Evolutionary conservation across 352 stramenopile genomes (phyloP).

Genomic region (Phytophthora podocarpi): DNA sequence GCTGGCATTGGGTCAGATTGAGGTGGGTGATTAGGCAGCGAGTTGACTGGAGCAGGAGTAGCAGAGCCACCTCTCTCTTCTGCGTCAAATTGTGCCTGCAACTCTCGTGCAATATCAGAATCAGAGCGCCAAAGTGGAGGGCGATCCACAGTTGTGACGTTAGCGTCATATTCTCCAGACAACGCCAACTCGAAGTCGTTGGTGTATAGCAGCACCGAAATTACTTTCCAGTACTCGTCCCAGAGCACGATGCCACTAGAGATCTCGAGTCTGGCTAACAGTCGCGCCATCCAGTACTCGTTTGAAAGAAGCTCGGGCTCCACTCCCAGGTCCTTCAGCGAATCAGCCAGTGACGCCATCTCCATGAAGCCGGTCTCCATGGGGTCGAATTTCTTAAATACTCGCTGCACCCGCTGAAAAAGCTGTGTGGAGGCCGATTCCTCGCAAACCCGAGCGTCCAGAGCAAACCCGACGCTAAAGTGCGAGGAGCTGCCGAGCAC

Average conservation of each 20-base stretch:
- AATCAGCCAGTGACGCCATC: constrained; percentile 57
- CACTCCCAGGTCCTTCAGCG: constrained; percentile 75
- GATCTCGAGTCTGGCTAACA: constrained; percentile 64
- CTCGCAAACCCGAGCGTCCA: constrained; percentile 58
- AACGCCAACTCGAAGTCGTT: constrained; percentile 70
- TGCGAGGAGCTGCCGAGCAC: constrained; percentile 90
- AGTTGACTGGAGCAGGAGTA: neutral
- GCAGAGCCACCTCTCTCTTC: constrained; percentile 33
- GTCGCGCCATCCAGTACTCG: constrained; percentile 69
- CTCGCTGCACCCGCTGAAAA: constrained; percentile 85
- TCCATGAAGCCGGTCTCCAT: constrained; percentile 91
- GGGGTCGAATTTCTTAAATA: constrained; percentile 89
- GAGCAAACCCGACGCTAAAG: constrained; percentile 90
- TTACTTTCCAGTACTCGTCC: constrained; percentile 92
- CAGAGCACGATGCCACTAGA: constrained; percentile 89
- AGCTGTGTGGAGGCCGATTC: constrained; percentile 76
- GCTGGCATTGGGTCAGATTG: neutral
- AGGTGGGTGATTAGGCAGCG: neutral
- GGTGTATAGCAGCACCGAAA: constrained; percentile 80
- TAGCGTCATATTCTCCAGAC: constrained; percentile 46
- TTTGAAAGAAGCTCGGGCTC: constrained; percentile 49
- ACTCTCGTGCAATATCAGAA: constrained; percentile 68
- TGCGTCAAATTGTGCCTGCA: constrained; percentile 79
- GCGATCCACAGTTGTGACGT: neutral
- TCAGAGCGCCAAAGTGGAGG: constrained; percentile 54